phyloP scores from a whole-genome alignment of 2,329 filamentous ascomycete genomes.

The Gaeumannomyces tritici region DNA sequence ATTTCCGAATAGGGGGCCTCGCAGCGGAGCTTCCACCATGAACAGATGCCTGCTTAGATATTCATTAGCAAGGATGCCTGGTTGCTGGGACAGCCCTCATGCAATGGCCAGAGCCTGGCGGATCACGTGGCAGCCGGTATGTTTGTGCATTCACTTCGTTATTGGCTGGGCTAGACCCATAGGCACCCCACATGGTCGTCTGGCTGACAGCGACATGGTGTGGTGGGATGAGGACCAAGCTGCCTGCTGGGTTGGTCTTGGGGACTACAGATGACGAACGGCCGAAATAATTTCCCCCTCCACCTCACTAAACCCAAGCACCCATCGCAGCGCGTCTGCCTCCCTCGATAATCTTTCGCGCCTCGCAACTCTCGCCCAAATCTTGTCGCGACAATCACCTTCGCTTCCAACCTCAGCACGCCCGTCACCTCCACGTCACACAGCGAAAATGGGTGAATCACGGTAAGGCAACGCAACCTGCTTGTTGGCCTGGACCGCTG shows the following conservation, averaged over 20 bases:
- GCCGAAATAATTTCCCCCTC: background rate
- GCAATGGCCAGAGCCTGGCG: background rate
- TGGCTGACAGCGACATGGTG: background rate
- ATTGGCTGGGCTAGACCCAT: background rate
- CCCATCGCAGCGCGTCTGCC: background rate
- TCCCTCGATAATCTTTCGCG: background rate
- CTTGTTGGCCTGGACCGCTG: background rate
- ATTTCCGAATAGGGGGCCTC: background rate
- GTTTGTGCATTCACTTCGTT: background rate
- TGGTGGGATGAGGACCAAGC: background rate
- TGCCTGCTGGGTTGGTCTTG: background rate
- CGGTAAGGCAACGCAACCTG: background rate
- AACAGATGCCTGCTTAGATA: too few relatives aligned
- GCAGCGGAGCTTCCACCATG: too few relatives aligned
- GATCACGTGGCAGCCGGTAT: background rate
- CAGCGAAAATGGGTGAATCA: background rate
- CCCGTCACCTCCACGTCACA: background rate
- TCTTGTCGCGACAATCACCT: background rate
- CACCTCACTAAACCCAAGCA: background rate
- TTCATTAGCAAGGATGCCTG: background rate
- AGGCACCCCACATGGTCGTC: background rate
- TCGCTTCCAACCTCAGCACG: background rate
- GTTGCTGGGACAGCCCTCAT: background rate
- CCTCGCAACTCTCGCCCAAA: background rate
- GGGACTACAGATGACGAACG: background rate